Base-by-base conservation (phyloP, 2,329 filamentous ascomycete genomes). In the Penicillium sp. region DNA sequence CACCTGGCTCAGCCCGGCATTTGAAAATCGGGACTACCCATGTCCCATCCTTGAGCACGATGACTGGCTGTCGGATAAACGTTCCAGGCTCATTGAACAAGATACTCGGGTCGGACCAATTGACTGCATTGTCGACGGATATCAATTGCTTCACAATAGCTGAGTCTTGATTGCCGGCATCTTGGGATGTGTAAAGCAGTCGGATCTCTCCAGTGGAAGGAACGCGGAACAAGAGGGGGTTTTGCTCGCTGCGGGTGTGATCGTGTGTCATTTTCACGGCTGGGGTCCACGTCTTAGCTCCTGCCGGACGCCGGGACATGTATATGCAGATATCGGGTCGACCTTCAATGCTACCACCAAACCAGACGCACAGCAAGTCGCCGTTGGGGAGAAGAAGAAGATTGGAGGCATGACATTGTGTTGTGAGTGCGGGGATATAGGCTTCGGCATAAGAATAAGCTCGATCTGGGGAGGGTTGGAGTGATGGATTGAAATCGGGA, bases 361-460 rank as follows among this genome's bases (percentile, higher is more conserved):
- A 80, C 77, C 77, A 80, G 14, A 67, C 72, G 56, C 78, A 80
- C 0, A 80, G 64, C 0, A 80, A 62, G 3, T 75, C 75, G n/a
- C 70, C 71, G 60, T 78, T 71, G 1, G 72, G 71, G 0, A 80
- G 69, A 27, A 73, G 68, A 10, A 80, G 65, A 10, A 80, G 69
- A 54, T 80, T 80, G 11, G 78, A 80, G 10, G 78, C 78, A 42
- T 80, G 78, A 2, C 72, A 78, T 59, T 80, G 78, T 3, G 75
- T 67, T 1, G 78, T 80, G 21, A 71, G 66, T 7, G 77, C 68
- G 1, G 77, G 77, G 4, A 80, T 64, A 33, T 55, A 64, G 21
- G 63, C 61, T 39, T 65, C 63, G 10, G 21, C 14, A 33, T 50
- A 55, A 4, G 52, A 55, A 33, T 51, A 60, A 1, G 42, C n/a